phyloP scores from a whole-genome alignment of 1,284 basidiomycete genomes.

The Rhodotorula sp. region DNA sequence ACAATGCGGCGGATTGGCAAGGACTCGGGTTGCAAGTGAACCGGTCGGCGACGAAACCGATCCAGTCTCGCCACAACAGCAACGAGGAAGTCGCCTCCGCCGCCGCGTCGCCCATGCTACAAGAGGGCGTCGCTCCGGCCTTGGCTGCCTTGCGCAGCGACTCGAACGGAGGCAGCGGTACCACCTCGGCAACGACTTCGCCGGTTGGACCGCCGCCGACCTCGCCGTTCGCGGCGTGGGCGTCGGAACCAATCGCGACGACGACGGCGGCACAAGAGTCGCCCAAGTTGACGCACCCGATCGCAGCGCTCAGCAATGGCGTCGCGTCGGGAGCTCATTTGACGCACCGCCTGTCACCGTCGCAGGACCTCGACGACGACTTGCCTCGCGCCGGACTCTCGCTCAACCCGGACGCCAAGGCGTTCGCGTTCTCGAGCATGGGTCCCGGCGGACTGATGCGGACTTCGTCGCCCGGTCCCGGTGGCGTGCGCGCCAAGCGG shows the following conservation, averaged over 20 bases:
- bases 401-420: slow-evolving; percentile 80
- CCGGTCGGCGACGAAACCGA: no score
- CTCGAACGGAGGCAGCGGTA: background rate
- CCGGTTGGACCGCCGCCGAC: slow-evolving; percentile 25
- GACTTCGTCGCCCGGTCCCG: slow-evolving; percentile 18
- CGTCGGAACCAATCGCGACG: slow-evolving; percentile 3
- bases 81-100: background rate
- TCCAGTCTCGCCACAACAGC: background rate
- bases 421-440: slow-evolving; percentile 57
- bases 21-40: slow-evolving; percentile 32
- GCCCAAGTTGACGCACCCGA: background rate
- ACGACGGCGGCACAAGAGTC: background rate
- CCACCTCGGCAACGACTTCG: slow-evolving; percentile 22
- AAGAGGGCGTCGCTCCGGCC: background rate
- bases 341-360: slow-evolving; percentile 30
- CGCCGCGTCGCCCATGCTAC: slow-evolving; percentile 11
- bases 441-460: slow-evolving; percentile 9
- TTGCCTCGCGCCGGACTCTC: slow-evolving; percentile 51
- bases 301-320: background rate
- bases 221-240: slow-evolving; percentile 33
- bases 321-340: slow-evolving; percentile 2
- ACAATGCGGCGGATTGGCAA: slow-evolving; percentile 23
- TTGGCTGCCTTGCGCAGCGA: background rate
- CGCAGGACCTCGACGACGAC: slow-evolving; percentile 53
- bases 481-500: background rate